Percentiles rank a stretch among this genome's conserved stretches.
These are phyloP conservation scores for Podospora tetraspora DNA, from an alignment of 495 filamentous ascomycete genomes.

Conservation along the genomic window DNA sequence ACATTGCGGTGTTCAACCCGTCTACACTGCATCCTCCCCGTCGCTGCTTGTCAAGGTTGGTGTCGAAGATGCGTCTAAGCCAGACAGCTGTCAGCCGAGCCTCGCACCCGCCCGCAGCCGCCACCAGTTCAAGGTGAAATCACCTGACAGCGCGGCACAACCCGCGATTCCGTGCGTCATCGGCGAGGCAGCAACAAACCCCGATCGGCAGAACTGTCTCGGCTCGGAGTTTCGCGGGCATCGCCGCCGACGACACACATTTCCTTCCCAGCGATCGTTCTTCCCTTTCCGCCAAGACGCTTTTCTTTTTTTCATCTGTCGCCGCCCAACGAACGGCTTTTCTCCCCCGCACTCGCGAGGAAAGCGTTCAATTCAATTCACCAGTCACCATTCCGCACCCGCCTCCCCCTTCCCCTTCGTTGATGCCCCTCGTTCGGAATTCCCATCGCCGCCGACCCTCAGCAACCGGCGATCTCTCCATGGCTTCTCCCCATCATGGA, in stretches of 20 bases:
- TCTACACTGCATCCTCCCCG: not conserved
- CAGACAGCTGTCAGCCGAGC: not conserved
- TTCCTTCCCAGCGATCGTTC: not conserved
- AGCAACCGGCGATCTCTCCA: not conserved
- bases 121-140: not conserved
- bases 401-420: not conserved
- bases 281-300: not conserved
- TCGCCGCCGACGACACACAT: not conserved
- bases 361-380: not conserved
- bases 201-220: not conserved
- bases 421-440: not conserved
- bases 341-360: too few species aligned
- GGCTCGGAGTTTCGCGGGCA: not conserved
- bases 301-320: not conserved
- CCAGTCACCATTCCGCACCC: not conserved
- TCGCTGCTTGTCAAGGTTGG: not conserved
- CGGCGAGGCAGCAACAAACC: not conserved
- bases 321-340: not conserved
- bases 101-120: not conserved
- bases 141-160: not conserved
- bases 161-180: not conserved
- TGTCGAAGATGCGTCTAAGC: not conserved
- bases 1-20: not conserved
- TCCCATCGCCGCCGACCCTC: not conserved
- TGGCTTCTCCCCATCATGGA: not conserved